Evolutionary conservation across 2,329 filamentous ascomycete genomes (phyloP).

Genomic region (Amesomyces nigricolor): DNA sequence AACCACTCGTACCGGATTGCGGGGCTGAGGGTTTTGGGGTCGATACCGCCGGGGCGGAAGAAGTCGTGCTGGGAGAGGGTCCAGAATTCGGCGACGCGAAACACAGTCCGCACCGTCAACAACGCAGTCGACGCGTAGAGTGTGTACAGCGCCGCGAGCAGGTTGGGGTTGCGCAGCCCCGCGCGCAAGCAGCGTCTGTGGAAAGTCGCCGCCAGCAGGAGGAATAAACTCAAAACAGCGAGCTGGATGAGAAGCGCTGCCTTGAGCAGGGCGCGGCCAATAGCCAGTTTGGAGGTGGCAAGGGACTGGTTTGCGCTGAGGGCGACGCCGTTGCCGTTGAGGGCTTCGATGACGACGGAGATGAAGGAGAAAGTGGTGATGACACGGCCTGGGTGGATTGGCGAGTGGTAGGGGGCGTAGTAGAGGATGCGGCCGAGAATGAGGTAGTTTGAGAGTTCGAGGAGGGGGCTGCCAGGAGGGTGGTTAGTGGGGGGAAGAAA

Average conservation of each 20-base stretch:
- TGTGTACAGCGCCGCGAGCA: slow-evolving; percentile 38
- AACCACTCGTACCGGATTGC: slow-evolving; percentile 53
- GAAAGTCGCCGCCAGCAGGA: slow-evolving; percentile 44
- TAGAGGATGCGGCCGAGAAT: slow-evolving; percentile 52
- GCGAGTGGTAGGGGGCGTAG: slow-evolving; percentile 50
- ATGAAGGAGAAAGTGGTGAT: slow-evolving; percentile 37
- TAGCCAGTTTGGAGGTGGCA: slow-evolving; percentile 33
- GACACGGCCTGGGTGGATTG: slow-evolving; percentile 37
- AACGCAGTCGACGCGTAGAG: slow-evolving; percentile 47
- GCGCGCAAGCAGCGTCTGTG: slow-evolving; percentile 40
- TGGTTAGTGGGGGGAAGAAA: slow-evolving; percentile 27
- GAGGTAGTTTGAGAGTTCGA: slow-evolving; percentile 52
- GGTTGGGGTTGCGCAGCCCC: slow-evolving; percentile 31
- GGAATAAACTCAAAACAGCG: slow-evolving; percentile 45
- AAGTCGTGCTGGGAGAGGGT: slow-evolving; percentile 39
- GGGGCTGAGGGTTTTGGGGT: slow-evolving; percentile 40
- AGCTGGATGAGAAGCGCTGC: slow-evolving; percentile 50
- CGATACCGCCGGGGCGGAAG: slow-evolving; percentile 38
- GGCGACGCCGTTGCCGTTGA: slow-evolving; percentile 40
- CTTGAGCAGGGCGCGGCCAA: slow-evolving; percentile 45
- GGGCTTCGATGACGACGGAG: slow-evolving; percentile 16
- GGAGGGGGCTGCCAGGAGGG: slow-evolving; percentile 30
- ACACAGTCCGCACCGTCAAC: slow-evolving; percentile 52
- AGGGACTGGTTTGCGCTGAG: slow-evolving; percentile 42
- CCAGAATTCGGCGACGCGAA: slow-evolving; percentile 54